A percentile compares a stretch with the other conserved stretches of the same genome.
Evolutionary conservation across 2,329 filamentous ascomycete species (phyloP).

Genomic region (Teratosphaeria nubilosa): DNA sequence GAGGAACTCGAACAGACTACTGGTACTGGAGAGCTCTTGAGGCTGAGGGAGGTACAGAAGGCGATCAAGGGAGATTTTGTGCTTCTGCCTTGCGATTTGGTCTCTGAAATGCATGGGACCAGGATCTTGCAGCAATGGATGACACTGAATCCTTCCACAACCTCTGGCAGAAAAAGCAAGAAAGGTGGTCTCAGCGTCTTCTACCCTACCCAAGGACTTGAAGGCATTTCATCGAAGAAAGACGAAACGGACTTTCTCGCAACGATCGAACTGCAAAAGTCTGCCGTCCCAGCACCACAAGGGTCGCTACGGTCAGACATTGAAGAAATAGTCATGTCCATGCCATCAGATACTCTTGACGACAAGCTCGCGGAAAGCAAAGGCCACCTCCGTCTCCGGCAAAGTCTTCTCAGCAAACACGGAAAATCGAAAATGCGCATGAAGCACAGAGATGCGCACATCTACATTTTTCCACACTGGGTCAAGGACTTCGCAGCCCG

Average conservation of each 20-base stretch:
- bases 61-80: conserved; percentile 78
- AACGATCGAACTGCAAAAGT: conserved; percentile 55
- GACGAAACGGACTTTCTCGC: conserved; percentile 91
- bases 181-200: conserved; percentile 59
- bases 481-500: conserved; percentile 70
- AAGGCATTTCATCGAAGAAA: conserved; percentile 63
- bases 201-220: conserved; percentile 67
- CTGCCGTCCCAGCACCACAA: conserved; percentile 48
- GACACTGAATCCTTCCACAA: conserved; percentile 45
- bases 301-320: conserved; percentile 58
- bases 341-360: conserved; percentile 80
- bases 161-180: background rate
- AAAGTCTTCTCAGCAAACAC: conserved; percentile 64
- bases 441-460: conserved; percentile 79
- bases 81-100: conserved; percentile 82
- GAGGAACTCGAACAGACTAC: conserved; percentile 68
- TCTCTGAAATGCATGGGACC: conserved; percentile 80
- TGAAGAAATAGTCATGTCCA: conserved; percentile 72
- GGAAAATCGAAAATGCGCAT: conserved; percentile 70
- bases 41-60: conserved; percentile 70
- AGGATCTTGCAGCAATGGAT: conserved; percentile 85
- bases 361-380: conserved; percentile 72
- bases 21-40: conserved; percentile 79
- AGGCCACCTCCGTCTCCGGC: conserved; percentile 61
- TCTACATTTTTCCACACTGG: conserved; percentile 92